Conservation (phyloP, 768 basidiomycete species). For the Termitomyces bulborhizus region DNA sequence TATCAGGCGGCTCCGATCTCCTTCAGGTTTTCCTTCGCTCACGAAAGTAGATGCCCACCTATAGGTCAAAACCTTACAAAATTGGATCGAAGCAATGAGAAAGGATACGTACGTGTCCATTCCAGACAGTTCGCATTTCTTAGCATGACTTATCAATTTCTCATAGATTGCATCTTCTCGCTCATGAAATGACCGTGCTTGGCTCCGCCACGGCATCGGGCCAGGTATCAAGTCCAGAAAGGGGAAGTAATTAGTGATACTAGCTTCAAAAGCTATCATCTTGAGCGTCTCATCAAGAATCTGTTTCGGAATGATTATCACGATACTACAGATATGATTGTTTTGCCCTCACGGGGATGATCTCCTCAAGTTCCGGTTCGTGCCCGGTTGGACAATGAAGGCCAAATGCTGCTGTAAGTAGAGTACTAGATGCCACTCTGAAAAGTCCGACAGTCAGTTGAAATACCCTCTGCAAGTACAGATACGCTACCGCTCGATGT, state of each 20-base stretch:
- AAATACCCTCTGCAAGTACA: background rate
- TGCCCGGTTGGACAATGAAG: too few species aligned
- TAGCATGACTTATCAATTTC: background rate
- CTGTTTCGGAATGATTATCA: background rate
- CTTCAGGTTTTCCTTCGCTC: background rate
- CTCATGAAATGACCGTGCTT: background rate
- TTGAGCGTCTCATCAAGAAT: background rate
- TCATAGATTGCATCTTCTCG: background rate
- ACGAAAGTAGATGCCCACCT: background rate
- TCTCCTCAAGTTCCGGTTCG: background rate
- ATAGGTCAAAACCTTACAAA: too few species aligned
- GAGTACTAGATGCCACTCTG: background rate
- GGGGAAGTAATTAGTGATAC: background rate
- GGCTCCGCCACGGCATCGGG: background rate
- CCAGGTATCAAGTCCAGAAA: background rate
- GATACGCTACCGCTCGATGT: background rate
- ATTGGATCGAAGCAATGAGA: background rate
- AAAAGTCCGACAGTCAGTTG: background rate
- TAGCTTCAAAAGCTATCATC: background rate
- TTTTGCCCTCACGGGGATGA: background rate
- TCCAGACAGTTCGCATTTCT: background rate
- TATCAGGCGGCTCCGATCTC: background rate
- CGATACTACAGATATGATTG: too few species aligned
- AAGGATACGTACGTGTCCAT: background rate
- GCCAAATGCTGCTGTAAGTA: conserved; percentile 1